Percentiles rank a stretch among this genome's conserved stretches.
These are phyloP conservation scores for Fusarium guadeloupense DNA, from an alignment of 2,329 filamentous ascomycete genomes.

Conservation along the genomic window DNA sequence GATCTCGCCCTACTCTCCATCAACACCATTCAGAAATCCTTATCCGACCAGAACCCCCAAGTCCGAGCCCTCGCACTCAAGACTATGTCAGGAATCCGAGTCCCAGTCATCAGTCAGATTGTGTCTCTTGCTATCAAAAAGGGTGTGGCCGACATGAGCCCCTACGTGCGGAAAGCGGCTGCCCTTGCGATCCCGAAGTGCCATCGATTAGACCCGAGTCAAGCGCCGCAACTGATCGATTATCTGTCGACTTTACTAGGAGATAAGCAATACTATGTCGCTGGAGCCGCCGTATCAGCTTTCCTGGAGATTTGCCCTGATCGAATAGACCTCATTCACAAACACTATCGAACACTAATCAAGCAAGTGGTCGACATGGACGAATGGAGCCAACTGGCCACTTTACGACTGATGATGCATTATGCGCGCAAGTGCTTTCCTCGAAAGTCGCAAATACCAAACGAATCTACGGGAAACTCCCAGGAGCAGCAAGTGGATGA, in stretches of 20 bases:
- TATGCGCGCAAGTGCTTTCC: slow-evolving; percentile 93
- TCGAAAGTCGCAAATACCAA: slow-evolving; percentile 65
- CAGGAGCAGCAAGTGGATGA: slow-evolving; percentile 64
- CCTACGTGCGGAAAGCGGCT: slow-evolving; percentile 90
- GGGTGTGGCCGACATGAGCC: slow-evolving; percentile 92
- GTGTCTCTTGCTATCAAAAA: slow-evolving; percentile 96
- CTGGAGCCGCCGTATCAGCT: slow-evolving; percentile 88
- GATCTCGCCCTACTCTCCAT: slow-evolving; percentile 95
- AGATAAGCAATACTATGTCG: slow-evolving; percentile 96
- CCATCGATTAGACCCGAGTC: slow-evolving; percentile 87
- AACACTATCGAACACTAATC: slow-evolving; percentile 84
- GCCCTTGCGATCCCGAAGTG: slow-evolving; percentile 96
- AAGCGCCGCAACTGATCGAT: slow-evolving; percentile 84
- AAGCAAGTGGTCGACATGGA: slow-evolving; percentile 98
- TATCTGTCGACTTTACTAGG: slow-evolving; percentile 81
- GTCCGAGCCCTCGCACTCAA: slow-evolving; percentile 90
- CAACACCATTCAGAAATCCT: slow-evolving; percentile 98
- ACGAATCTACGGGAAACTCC: slow-evolving; percentile 51
- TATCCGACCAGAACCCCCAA: slow-evolving; percentile 91
- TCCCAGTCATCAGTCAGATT: slow-evolving; percentile 97
- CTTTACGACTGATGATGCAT: slow-evolving; percentile 80
- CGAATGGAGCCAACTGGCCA: slow-evolving; percentile 94
- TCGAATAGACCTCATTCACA: slow-evolving; percentile 86
- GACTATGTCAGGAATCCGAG: slow-evolving; percentile 97
- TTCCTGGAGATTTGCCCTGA: slow-evolving; percentile 92